Evolutionary conservation across 192 early-diverging fungal species (phyloP), one percentile per base, ranked within the genome.

Genomic region (Cetraspora pellucida): DNA sequence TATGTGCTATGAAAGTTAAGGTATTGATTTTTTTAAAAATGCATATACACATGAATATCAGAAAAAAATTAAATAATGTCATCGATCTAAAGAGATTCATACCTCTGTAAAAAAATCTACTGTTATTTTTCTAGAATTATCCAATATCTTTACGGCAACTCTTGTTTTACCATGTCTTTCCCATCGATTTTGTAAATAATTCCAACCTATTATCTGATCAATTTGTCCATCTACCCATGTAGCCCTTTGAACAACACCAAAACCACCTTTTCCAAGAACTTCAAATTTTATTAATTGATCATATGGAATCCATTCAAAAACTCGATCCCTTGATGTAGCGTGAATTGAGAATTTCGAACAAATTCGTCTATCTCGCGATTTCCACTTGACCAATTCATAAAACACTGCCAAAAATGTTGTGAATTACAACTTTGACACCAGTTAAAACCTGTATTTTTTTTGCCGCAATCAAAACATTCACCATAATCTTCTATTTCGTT

Each of bases 291-390:
- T 52, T 57, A 72, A 16, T 46, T 28, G 52, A 72, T 57, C 17
- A 37, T 55, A 72, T 49, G 45, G 46, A 27, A 72, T 72, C 70
- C 70, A 72, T 57, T 72, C 46, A 19, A 72, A 43, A 19, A 57
- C 37, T 6, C 43, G 23, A 57, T 52, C 19, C 4, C 31, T 57
- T 25, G 31, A 46, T 28, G 27, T 37, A 19, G 70, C 70, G 9
- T 21, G 17, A 28, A 72, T 55, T 71, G 69, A 3, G 50, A 46
- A 19, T 30, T 45, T 71, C 28, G 19, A 8, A 71, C 55, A 19
- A 72, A 57, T 57, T 31, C 28, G 31, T 72, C 70, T 17, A 72
- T 72, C 6, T 30, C 31, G 31, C 17, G 23, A 43, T 72, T 57
- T 28, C 70, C 70, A 72, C 70, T 72, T n/a, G 70, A 46, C 70